Base-by-base conservation (phyloP, 208 protist genomes). In the Leishmania tropica region DNA sequence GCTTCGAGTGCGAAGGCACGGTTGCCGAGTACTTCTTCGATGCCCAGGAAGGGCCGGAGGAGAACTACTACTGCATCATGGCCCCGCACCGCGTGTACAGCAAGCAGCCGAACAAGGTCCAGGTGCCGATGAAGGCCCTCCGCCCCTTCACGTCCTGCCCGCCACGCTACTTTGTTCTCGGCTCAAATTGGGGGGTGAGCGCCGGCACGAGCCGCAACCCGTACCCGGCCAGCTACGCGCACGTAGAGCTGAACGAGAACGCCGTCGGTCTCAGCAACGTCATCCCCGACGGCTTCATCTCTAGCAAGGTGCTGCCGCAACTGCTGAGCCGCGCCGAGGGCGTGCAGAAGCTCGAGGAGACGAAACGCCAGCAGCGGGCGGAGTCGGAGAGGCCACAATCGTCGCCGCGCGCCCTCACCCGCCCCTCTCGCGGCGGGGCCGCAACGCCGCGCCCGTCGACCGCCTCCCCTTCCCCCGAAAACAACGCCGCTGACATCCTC, bases 31-130 rank as follows among this genome's bases (percentile, higher is more conserved):
- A 93, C 87, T 95, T 97, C 81, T 97, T 97, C 80, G 92, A 97
- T 76, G 51, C 90, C 19, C 84, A 92, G 73, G 67, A 89, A 10
- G 94, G 92, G 51, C 87, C 87, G 7, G 92, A 97, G 85, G 92
- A 97, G 89, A 95, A 96, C 84, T 97, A 94, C 84, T 97, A 94
- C 87, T 95, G 92, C 76, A 86, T 97, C 72, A 97, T 97, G 94
- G 91, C 92, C 17, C 94, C 94, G 54, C 53, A 79, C 35, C 88
- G 89, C 67, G 68, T 97, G 35, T 92, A 89, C 75, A 83, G 87
- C 68, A 95, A 95, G 84, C 81, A 83, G 60, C 85, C 85, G 24
- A 88, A 72, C 64, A 88, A 85, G 42, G 73, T 95, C 51, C 72
- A 92, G 54, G 90, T 97, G 35, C 93, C 93, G 11, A 79, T 97